Percentiles rank a stretch among this genome's conserved stretches.
Evolutionary conservation across 257 asterid species (phyloP).

Genomic region (Datura wrightii): DNA sequence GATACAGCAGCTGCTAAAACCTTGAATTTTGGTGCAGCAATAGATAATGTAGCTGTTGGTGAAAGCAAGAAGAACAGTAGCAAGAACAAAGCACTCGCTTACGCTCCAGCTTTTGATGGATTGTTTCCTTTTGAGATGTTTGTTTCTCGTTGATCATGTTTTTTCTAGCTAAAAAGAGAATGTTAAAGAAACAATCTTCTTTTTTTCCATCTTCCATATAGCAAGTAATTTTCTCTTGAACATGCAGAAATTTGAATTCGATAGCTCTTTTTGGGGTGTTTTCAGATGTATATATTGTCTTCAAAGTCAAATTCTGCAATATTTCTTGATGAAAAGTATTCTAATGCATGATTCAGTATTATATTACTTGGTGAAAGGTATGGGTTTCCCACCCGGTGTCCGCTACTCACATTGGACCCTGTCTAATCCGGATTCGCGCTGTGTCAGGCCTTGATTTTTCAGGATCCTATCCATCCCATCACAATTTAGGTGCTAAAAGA

Average conservation of each 20-base stretch:
- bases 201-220: neutral
- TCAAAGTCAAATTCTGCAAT: neutral
- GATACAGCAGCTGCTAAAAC: neutral
- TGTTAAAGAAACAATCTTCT: too few relatives aligned
- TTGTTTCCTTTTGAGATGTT: neutral
- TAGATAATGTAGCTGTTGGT: neutral
- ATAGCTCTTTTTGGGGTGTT: neutral
- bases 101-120: neutral
- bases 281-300: neutral
- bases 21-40: neutral
- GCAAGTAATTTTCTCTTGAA: neutral
- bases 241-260: neutral
- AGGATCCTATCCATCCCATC: too few relatives aligned
- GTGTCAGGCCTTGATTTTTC: too few relatives aligned
- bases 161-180: neutral
- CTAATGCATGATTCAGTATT: neutral
- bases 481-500: too few relatives aligned
- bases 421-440: too few relatives aligned
- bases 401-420: too few relatives aligned
- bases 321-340: neutral
- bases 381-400: too few relatives aligned
- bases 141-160: neutral
- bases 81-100: neutral
- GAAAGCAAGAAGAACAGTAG: neutral
- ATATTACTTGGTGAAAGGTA: neutral